Evolutionary conservation across 2,329 filamentous ascomycete species (phyloP).

Genomic region (Pseudopithomyces maydicus): DNA sequence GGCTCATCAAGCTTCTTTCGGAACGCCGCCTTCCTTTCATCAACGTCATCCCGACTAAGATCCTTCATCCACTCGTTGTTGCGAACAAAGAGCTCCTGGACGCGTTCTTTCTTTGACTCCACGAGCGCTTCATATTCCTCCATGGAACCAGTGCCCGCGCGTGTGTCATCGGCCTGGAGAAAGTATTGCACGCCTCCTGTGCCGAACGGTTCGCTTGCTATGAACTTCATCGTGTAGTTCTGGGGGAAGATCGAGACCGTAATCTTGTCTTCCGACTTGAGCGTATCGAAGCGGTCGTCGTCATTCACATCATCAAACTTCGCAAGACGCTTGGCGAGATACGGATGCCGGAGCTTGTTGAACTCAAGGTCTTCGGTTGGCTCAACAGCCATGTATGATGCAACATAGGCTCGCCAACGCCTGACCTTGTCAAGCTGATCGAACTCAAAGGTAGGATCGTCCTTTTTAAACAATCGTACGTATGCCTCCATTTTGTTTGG

Average conservation of each 20-base stretch:
- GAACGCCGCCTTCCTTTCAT: constrained; percentile 47
- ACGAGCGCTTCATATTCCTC: constrained; percentile 37
- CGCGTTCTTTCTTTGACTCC: constrained; percentile 40
- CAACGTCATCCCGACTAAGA: constrained; percentile 52
- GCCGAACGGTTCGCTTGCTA: constrained; percentile 43
- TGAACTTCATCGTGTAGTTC: constrained; percentile 51
- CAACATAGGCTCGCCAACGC: constrained; percentile 93
- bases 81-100: constrained; percentile 49
- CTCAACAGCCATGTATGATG: constrained; percentile 85
- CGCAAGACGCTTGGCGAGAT: constrained; percentile 48
- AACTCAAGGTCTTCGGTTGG: constrained; percentile 65
- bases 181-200: constrained; percentile 46
- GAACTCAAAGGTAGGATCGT: constrained; percentile 78
- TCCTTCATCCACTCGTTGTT: constrained; percentile 55
- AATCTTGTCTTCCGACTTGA: constrained; percentile 48
- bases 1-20: constrained; percentile 37
- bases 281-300: constrained; percentile 35
- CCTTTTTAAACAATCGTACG: constrained; percentile 83
- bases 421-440: constrained; percentile 67
- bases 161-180: constrained; percentile 42
- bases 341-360: constrained; percentile 43
- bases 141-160: constrained; percentile 40
- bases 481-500: constrained; percentile 74
- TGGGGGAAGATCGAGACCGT: constrained; percentile 51
- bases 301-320: constrained; percentile 41